phyloP scores from a whole-genome alignment of 1,284 basidiomycete genomes.

The Trichosporon sp. region DNA sequence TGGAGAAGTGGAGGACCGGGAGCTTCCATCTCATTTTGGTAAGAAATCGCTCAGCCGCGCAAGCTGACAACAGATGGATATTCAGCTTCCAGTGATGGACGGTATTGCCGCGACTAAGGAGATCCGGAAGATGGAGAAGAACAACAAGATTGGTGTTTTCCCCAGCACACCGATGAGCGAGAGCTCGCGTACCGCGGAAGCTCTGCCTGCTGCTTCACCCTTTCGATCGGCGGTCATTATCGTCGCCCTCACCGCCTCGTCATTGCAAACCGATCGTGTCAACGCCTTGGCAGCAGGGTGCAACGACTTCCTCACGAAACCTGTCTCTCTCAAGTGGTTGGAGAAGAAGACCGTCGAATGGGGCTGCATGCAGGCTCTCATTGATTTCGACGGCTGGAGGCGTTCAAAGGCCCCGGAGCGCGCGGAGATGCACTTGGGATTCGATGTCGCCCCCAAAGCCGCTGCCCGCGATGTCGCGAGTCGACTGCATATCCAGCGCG shows the following conservation, averaged over 20 bases:
- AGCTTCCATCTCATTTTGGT: conserved; percentile 94
- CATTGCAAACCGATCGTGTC: conserved; percentile 85
- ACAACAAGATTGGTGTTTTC: conserved; percentile 62
- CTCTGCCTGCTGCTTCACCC: conserved; percentile 51
- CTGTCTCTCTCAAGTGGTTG: conserved; percentile 89
- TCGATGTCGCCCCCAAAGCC: conserved; percentile 39
- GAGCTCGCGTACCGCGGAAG: conserved; percentile 35
- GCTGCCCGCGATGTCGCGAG: conserved; percentile 40
- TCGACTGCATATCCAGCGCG: conserved; percentile 40
- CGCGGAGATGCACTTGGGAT: conserved; percentile 37
- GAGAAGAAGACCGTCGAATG: conserved; percentile 99
- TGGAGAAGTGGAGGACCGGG: conserved; percentile 90
- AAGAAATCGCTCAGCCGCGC: background rate
- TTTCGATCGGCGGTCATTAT: conserved; percentile 95
- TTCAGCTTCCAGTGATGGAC: conserved; percentile 98
- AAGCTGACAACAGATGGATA: conserved; percentile 75
- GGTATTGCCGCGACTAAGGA: conserved; percentile 96
- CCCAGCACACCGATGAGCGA: conserved; percentile 60
- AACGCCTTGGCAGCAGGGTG: conserved; percentile 94
- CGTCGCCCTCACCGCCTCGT: conserved; percentile 94
- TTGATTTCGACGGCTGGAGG: conserved; percentile 50
- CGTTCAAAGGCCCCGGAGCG: conserved; percentile 42
- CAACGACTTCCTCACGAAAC: conserved; percentile 98
- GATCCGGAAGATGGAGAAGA: conserved; percentile 78
- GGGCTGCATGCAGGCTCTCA: conserved; percentile 57